Base-by-base conservation (phyloP, 208 protist genomes). In the Acanthamoeba lenticulata region DNA sequence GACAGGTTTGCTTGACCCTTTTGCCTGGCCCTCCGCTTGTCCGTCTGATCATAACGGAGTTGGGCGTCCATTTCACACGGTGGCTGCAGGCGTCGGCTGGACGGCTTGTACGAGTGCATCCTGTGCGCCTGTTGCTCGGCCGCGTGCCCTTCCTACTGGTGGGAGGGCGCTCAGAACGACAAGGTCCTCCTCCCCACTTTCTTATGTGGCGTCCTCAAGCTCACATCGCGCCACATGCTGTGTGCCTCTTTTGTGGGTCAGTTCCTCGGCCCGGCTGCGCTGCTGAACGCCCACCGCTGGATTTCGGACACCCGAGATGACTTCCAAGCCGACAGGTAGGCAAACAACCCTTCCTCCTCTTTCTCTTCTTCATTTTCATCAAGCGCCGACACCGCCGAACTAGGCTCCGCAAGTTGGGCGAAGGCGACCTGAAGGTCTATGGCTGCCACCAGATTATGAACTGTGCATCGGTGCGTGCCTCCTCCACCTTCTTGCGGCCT, bases 391-490 rank as follows among this genome's bases (percentile, higher is more conserved):
- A n/a, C n/a, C n/a, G 27, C 36, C 1, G 52, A 42, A 34, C n/a
- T 29, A 72, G 40, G 62, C 36, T 85, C 24, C 62, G 44, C 55
- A 49, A 52, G 15, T 60, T 94, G 24, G 55, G 81, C 52, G 85
- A 96, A 47, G 72, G 95, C 47, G 79, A 90, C 40, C 95, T 67
- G 21, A 74, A 67, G 34, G 96, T 98, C 1, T 98, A 98, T 95
- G 97, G 97, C 86, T 98, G 98, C 94, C 96, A 98, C 94, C 97
- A 97, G 42, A 98, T 98, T 94, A 97, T 98, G 96, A 98, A 98
- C 97, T 98, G 98, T 95, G 97, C 97, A 13, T 95, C 17, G 79
- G 79, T 88, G n/a, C 13, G 44, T 86, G n/a, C 62, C 2, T 24
- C n/a, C n/a, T n/a, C 21, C 72, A 7, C 17, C 6, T 83, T 24